Evolutionary conservation across 768 basidiomycete genomes (phyloP).

Genomic region (Postia placenta): DNA sequence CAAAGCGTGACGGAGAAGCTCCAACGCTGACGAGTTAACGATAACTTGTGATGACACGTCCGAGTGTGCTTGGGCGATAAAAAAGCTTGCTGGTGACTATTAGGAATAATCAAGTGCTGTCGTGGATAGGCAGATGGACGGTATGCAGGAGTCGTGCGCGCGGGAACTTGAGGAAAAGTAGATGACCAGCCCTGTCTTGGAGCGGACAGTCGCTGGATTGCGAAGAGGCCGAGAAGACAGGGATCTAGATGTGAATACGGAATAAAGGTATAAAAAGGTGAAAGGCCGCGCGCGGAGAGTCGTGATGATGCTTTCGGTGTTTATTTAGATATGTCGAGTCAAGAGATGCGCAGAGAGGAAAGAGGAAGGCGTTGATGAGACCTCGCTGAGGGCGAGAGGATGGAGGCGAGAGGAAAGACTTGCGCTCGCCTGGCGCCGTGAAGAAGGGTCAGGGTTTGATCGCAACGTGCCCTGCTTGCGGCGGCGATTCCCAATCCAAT

Average conservation of each 20-base stretch:
- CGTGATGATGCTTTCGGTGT: slow-evolving; percentile 39
- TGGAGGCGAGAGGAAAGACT: slow-evolving; percentile 58
- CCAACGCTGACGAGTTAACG: slow-evolving; percentile 43
- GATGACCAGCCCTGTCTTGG: slow-evolving; percentile 21
- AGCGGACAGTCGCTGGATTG: slow-evolving; percentile 5
- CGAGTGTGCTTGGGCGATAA: slow-evolving; percentile 35
- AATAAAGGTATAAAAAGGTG: slow-evolving; percentile 46
- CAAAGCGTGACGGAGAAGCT: not conserved
- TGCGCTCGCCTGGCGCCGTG: slow-evolving; percentile 36
- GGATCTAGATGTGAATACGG: slow-evolving; percentile 12
- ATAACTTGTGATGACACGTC: slow-evolving; percentile 40
- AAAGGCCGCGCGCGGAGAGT: slow-evolving; percentile 46
- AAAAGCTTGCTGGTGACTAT: slow-evolving; percentile 12
- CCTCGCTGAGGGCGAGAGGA: slow-evolving; percentile 34
- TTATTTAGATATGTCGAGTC: slow-evolving; percentile 28
- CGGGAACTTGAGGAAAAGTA: slow-evolving; percentile 30
- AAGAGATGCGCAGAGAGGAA: not conserved
- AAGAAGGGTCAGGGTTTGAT: slow-evolving; percentile 54
- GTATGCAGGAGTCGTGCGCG: slow-evolving; percentile 20
- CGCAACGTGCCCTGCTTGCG: slow-evolving; percentile 68
- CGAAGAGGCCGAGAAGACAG: slow-evolving; percentile 19
- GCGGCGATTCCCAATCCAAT: slow-evolving; percentile 38
- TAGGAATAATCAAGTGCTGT: slow-evolving; percentile 12
- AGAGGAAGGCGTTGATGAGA: too few relatives aligned
- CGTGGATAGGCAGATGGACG: slow-evolving; percentile 10